Evolutionary conservation across 345 rosid species (phyloP), one percentile per base, ranked within the genome.

Genomic region (Rhizophora mangle): DNA sequence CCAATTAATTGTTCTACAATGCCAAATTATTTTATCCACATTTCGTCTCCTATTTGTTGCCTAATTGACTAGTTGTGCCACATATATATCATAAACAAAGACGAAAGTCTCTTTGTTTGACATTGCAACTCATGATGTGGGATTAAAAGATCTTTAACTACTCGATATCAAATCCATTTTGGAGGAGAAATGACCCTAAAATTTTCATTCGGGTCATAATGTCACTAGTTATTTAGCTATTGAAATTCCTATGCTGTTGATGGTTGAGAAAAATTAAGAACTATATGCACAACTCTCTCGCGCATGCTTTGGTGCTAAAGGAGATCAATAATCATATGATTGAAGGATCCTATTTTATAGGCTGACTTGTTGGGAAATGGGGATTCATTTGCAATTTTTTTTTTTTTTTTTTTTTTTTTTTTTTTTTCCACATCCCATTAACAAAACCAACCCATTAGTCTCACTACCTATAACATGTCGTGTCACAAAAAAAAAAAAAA

Each of bases 161-260:
- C 79, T 82, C 79, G 30, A 75, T 70, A 76, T 64, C 79, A 71
- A 82, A 78, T 84, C 87, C 73, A 76, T 64, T 65, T 65, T 53
- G 70, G 62, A 68, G 1, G 60, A 26, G 72, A 65, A 18, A 62
- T 70, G 71, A 54, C 46, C 68, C 62, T 65, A 19, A 66, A 46
- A 21, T 63, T 74, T 77, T 77, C 78, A 58, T 68, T 21, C 32
- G 69, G 15, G 53, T 63, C 60, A 82, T 79, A 6, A 72, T 79
- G 54, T 24, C 31, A 13, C 22, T 55, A 65, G 30, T 65, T 58
- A 20, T 34, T 47, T 56, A 7, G 5, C 22, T 64, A 19, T 53
- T 39, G n/a, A 49, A 54, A 16, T n/a, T 57, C 18, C 34, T 30
- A 1, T 43, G 27, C 11, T 68, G 26, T 43, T 46, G 39, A 58